Evolutionary conservation across 768 basidiomycete species (phyloP), one percentile per base, ranked within the genome.

Genomic region (Boletus vinaceobasis): DNA sequence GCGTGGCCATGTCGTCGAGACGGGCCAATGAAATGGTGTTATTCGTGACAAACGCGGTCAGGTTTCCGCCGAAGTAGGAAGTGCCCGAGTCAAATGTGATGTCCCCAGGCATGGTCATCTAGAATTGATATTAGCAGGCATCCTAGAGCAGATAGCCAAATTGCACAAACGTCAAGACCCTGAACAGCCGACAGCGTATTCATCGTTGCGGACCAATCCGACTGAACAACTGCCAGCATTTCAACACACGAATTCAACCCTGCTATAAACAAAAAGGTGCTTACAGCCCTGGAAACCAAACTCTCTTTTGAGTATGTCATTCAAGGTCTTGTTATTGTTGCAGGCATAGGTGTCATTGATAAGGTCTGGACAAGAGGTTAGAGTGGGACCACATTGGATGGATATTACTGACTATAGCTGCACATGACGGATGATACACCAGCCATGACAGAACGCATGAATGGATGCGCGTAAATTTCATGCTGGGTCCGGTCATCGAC

Each of bases 51-150:
- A 80, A 82, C 31, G 73, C 65, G 1, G 83, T 80, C 9, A 91
- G 72, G 50, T 78, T 78, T 35, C 71, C 69, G 4, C 90, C 90
- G 53, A 87, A 87, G 69, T 81, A 86, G 31, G 63, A 67, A n/a
- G 23, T 61, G 2, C 61, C 64, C 5, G 78, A 78, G 35, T 60
- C 63, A 19, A 73, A 64, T 26, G 69, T 71, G 38, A 80, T 75
- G 55, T 84, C 85, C 63, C 85, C 86, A 45, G 86, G 85, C 85
- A 87, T 87, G 1, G 82, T 85, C 86, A 86, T 85, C 84, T 86
- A 26, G 50, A 35, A 32, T 48, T 5, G 38, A 27, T 39, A n/a
- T 52, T 10, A 63, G 48, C n/a, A 40, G 15, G 9, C 15, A 27
- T 31, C 7, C 19, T 21, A 9, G 32, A n/a, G 29, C 4, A 32